Evolutionary conservation across 2,329 filamentous ascomycete species (phyloP).

Genomic region (Neofusicoccum ribis): DNA sequence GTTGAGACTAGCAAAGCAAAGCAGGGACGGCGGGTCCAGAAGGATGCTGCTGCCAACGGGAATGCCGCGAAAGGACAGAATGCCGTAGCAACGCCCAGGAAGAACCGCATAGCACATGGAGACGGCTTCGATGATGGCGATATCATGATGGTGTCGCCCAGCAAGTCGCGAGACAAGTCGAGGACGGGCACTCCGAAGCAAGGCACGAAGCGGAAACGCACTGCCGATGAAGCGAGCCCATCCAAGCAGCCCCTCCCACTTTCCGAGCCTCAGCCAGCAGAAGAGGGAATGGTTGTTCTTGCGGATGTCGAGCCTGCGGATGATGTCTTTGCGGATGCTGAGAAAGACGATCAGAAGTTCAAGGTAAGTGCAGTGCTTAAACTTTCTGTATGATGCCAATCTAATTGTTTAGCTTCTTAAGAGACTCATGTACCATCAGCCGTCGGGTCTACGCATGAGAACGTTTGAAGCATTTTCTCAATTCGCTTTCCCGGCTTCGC

Average conservation of each 20-base stretch:
- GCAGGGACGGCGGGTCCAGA: slow-evolving; percentile 41
- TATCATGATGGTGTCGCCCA: slow-evolving; percentile 57
- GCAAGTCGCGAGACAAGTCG: slow-evolving; percentile 47
- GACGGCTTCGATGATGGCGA: slow-evolving; percentile 77
- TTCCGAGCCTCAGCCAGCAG: slow-evolving; percentile 28
- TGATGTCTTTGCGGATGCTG: slow-evolving; percentile 38
- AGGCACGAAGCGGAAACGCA: slow-evolving; percentile 67
- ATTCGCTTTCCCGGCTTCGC: slow-evolving; percentile 65
- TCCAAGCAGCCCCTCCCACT: slow-evolving; percentile 57
- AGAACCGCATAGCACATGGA: slow-evolving; percentile 58
- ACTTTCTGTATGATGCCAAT: neutral
- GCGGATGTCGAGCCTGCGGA: neutral
- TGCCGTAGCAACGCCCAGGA: slow-evolving; percentile 60
- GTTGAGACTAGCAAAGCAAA: slow-evolving; percentile 55
- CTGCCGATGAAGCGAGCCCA: slow-evolving; percentile 63
- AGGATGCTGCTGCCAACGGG: slow-evolving; percentile 21
- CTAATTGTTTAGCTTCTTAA: slow-evolving; percentile 49
- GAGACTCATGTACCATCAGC: slow-evolving; percentile 64
- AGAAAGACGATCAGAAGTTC: slow-evolving; percentile 40
- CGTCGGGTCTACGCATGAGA: slow-evolving; percentile 56
- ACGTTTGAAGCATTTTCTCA: slow-evolving; percentile 69
- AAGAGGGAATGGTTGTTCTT: neutral
- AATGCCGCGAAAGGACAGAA: slow-evolving; percentile 6
- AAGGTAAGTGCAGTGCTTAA: slow-evolving; percentile 22
- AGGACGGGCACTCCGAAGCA: slow-evolving; percentile 62